phyloP scores from a whole-genome alignment of 257 asterid species.

The Schizonepeta tenuifolia region DNA sequence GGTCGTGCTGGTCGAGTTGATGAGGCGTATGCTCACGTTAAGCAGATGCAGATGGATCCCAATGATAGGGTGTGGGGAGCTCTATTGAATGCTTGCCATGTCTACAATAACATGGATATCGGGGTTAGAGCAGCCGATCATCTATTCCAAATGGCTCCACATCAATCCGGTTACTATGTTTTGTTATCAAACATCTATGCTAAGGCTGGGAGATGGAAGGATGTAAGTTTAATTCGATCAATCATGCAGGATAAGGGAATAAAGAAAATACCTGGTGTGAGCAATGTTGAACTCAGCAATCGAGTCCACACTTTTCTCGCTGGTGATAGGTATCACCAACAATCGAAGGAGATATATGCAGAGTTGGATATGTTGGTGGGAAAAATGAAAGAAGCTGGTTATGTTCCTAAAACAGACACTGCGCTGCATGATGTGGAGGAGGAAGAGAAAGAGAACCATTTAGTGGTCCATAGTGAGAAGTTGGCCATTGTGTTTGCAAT shows the following conservation, averaged over 20 bases:
- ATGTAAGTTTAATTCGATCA: conserved; percentile 62
- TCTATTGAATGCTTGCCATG: conserved; percentile 73
- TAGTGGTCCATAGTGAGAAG: conserved; percentile 86
- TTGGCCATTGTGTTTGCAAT: conserved; percentile 81
- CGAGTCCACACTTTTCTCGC: conserved; percentile 80
- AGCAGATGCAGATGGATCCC: conserved; percentile 62
- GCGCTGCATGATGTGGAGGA: conserved; percentile 94
- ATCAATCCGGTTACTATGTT: conserved; percentile 81
- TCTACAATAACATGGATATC: conserved; percentile 66
- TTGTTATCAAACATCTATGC: conserved; percentile 83
- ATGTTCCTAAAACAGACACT: conserved; percentile 67
- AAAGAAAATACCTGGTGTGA: conserved; percentile 78
- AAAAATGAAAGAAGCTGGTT: conserved; percentile 83
- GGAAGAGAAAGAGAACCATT: conserved; percentile 89
- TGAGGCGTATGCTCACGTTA: conserved; percentile 69
- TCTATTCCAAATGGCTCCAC: conserved; percentile 74
- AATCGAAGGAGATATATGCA: conserved; percentile 60
- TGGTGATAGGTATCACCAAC: conserved; percentile 75
- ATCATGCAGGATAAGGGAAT: conserved; percentile 72
- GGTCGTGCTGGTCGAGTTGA: conserved; percentile 78
- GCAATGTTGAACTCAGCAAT: conserved; percentile 70
- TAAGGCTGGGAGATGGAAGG: conserved; percentile 88
- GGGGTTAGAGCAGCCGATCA: conserved; percentile 86
- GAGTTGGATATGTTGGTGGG: conserved; percentile 70
- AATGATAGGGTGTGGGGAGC: conserved; percentile 91